phyloP scores from a whole-genome alignment of 495 filamentous ascomycete species.

The Friedmanniomyces simplex region DNA sequence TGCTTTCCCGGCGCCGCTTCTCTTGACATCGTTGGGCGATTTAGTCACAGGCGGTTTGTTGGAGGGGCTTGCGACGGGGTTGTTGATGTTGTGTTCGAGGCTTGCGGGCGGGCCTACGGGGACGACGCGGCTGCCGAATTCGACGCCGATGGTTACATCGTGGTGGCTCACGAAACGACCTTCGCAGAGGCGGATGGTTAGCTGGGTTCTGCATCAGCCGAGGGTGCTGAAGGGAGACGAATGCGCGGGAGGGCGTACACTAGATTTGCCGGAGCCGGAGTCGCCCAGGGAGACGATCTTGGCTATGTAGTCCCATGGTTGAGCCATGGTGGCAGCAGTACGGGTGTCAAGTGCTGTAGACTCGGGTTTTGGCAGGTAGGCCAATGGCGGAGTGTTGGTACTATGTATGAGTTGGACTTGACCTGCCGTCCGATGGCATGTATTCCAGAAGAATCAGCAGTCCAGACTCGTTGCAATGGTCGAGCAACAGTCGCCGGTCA shows the following conservation, averaged over 20 bases:
- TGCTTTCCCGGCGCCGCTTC: slow-evolving; percentile 22
- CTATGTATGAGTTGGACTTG: too few species aligned
- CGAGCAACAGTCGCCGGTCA: not conserved
- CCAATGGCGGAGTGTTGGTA: too few species aligned
- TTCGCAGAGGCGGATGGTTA: slow-evolving; percentile 94
- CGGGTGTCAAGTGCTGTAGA: too few species aligned
- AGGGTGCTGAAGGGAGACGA: slow-evolving; percentile 3
- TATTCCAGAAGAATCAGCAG: too few species aligned
- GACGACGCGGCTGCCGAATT: slow-evolving; percentile 91
- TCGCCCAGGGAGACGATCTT: slow-evolving; percentile 88
- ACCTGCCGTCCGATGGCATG: too few species aligned
- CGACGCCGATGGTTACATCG: slow-evolving; percentile 96
- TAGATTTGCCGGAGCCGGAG: slow-evolving; percentile 84
- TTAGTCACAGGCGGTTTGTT: slow-evolving; percentile 8
- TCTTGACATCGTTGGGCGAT: slow-evolving; percentile 31
- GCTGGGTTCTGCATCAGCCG: slow-evolving; percentile 34
- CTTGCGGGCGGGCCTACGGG: slow-evolving; percentile 73
- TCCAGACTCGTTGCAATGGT: too few species aligned
- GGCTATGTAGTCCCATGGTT: slow-evolving; percentile 23
- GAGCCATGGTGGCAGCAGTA: not conserved
- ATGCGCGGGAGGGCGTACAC: slow-evolving; percentile 33
- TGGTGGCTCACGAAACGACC: slow-evolving; percentile 86
- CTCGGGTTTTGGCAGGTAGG: too few species aligned
- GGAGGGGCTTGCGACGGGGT: slow-evolving; percentile 26
- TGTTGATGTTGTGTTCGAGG: slow-evolving; percentile 37